Base-by-base conservation (phyloP, 202 grass and related monocot genomes). In the Cymbopogon flexuosus region DNA sequence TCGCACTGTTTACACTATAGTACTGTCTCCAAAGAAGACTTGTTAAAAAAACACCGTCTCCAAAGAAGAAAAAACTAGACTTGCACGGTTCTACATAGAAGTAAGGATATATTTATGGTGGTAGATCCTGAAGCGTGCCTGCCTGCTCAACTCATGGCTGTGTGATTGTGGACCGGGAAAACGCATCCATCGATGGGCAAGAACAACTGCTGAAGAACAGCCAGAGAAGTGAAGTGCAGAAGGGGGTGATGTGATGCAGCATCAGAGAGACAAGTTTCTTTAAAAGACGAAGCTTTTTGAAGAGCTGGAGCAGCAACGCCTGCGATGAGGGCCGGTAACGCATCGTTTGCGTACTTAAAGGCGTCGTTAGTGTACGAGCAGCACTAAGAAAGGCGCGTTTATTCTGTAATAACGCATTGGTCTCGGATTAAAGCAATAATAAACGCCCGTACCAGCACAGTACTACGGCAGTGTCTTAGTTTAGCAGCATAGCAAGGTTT, bases 51-150 rank as follows among this genome's bases (percentile, higher is more conserved):
- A 1, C 3, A 8, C 36, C 8, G 36, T 39, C 36, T 39, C 36
- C 36, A 8, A 39, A 39, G 6, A 21, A 54, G 51, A 54, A 19
- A 6, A 52, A n/a, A 39, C 36, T 39, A 67, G 61, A 77, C 45
- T 67, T 72, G 21, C 43, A 78, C 65, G 59, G 72, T 73, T 61
- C 21, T 56, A 56, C 51, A 13, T 12, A 78, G 60, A 79, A 24
- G 73, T 60, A 57, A 61, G 51, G 65, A 35, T 1, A 5, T n/a
- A 81, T 61, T 60, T 51, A 41, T 8, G 49, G 51, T 15, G 65
- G 77, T 84, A 77, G 77, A 42, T 84, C 36, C 68, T 85, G 62
- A 67, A 75, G 34, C 21, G 23, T 10, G 30, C 47, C 39, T 63
- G n/a, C 51, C 18, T 54, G 46, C 15, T 49, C 45, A 49, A 42